Evolutionary conservation across 1,139 yeast genomes (phyloP), one percentile per base, ranked within the genome.

Genomic region (Debaryomyces subglobosus): DNA sequence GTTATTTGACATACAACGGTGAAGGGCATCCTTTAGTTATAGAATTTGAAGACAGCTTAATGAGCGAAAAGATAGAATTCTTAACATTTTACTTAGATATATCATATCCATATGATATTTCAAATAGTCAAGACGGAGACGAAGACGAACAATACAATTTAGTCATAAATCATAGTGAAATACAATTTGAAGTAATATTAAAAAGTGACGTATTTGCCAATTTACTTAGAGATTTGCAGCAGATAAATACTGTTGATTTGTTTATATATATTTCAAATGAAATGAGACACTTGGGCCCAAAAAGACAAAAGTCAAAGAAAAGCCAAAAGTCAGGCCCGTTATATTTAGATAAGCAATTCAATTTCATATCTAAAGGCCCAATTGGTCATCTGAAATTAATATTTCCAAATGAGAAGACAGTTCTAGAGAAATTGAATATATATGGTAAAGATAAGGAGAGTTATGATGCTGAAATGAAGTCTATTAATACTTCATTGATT

Each of bases 51-150:
- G 96, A 89, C 61, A 76, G 79, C 2, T 65, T 77, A 45, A 81
- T 89, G 55, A 79, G 85, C 37, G 96, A 90, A 57, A 75, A 81
- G 49, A 84, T 90, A 53, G 92, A 87, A 57, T 81, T 89, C 53
- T 68, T 78, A 2, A 89, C 96, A 0, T 74, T 71, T 47, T 79
- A 74, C 54, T 60, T 78, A 41, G 85, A 72, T 39, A 58, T 75
- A 21, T 50, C 56, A 6, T 70, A 68, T 43, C 75, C 75, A 0
- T 65, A 63, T 46, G 69, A 65, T 33, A 49, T 46, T n/a, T 34
- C 40, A 4, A 72, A 72, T 6, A 51, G 45, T 12, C 62, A 55
- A 1, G 60, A 60, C 7, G 69, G 78, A 41, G 78, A 76, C 15
- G 63, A 53, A 18, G 61, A 54, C 7, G 58, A 54, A 0, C 54